Conservation (phyloP, 2,329 filamentous ascomycete genomes). For the Fusarium sp. region DNA sequence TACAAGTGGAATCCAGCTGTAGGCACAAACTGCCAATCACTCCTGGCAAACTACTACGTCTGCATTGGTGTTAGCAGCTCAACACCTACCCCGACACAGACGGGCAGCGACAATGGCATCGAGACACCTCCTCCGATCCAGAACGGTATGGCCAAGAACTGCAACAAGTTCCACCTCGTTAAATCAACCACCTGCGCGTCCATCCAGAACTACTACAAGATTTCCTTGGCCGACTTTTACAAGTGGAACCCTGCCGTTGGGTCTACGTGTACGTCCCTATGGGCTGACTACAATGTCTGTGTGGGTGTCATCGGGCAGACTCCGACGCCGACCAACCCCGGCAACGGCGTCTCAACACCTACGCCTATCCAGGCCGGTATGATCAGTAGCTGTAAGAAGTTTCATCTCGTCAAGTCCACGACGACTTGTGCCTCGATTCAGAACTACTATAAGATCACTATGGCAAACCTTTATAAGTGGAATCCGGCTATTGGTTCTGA, state of each 20-base stretch:
- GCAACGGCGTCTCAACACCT: neutral
- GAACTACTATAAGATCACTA: neutral
- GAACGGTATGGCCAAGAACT: constrained; percentile 22
- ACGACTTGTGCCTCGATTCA: neutral
- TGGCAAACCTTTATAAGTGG: neutral
- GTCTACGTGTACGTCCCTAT: neutral
- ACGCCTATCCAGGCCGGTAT: neutral
- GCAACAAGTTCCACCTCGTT: neutral
- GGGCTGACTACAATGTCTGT: neutral
- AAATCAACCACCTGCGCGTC: neutral
- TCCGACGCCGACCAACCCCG: neutral
- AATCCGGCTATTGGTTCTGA: neutral
- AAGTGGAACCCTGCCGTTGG: neutral
- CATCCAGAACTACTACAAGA: neutral
- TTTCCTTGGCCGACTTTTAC: neutral
- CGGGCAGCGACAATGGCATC: neutral
- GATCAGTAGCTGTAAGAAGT: neutral
- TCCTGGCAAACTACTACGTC: neutral
- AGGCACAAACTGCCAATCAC: neutral
- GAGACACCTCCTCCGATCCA: neutral
- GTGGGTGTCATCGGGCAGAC: neutral
- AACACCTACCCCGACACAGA: neutral
- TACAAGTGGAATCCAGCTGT: neutral
- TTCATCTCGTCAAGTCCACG: neutral
- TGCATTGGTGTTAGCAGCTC: neutral